Conservation (phyloP, 805 yeast species). For the Metschnikowia henanensis region DNA sequence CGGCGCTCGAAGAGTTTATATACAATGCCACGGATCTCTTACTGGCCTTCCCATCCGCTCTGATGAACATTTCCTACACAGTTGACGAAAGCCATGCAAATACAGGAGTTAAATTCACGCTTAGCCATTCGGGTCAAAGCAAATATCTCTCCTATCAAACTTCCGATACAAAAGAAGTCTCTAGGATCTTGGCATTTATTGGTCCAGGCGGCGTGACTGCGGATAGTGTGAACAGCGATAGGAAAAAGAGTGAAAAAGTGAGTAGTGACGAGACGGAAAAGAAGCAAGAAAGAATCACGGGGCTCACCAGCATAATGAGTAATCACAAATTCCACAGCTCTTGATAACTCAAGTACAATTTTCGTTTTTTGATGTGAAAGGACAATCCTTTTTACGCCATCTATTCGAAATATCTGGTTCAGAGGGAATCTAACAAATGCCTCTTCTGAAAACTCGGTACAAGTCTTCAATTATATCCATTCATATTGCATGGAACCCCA, state of each 20-base stretch:
- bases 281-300: constrained; percentile 24
- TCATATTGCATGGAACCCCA: too few relatives aligned
- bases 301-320: constrained; percentile 43
- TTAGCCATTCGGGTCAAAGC: constrained; percentile 65
- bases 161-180: constrained; percentile 67
- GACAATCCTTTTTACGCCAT: too few relatives aligned
- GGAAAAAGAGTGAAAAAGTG: constrained; percentile 19
- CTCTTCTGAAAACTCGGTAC: too few relatives aligned
- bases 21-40: constrained; percentile 31
- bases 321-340: constrained; percentile 29
- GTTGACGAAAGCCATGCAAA: constrained; percentile 28
- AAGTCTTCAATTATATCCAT: too few relatives aligned
- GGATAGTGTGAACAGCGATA: constrained; percentile 23
- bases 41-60: constrained; percentile 38
- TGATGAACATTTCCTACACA: constrained; percentile 39
- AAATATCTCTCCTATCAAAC: constrained; percentile 59
- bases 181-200: constrained; percentile 66
- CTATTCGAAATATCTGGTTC: too few relatives aligned
- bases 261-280: constrained; percentile 13
- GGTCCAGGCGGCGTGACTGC: constrained; percentile 62
- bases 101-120: constrained; percentile 49
- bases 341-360: background rate
- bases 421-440: too few relatives aligned
- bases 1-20: constrained; percentile 25
- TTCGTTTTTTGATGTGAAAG: too few relatives aligned